Base-by-base conservation (phyloP, 768 basidiomycete species). In the Pisolithus tinctorius region DNA sequence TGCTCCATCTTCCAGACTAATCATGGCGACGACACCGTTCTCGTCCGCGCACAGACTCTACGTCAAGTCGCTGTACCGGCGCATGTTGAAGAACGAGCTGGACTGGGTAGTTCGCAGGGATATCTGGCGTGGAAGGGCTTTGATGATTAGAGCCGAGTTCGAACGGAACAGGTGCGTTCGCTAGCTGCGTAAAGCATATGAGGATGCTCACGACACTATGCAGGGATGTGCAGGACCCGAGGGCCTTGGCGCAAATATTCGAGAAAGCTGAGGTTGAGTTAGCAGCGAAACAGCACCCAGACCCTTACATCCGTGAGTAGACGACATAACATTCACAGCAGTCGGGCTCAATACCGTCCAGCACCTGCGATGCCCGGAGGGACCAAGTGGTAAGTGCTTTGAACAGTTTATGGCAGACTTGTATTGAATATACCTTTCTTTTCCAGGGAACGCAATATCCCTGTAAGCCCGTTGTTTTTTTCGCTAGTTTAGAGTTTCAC, bases 91-190 rank as follows among this genome's bases (percentile, higher is more conserved):
- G 60, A 94, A 96, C 60, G 77, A 88, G 45, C 74, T 95, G 48
- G 85, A 98, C 70, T 98, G 95, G 95, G 83, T 81, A 43, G 75
- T 96, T 57, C 78, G 86, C 51, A 75, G 94, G 49, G 88, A 93
- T 62, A 63, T 91, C 1, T 97, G 92, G 92, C 80, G 94, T 54
- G 77, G 75, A 50, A 80, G 86, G 68, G 93, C 94, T 11, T 69
- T 94, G 60, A 74, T 85, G 67, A 90, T 98, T 57, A 74, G 95
- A 55, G 93, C 93, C 54, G 81, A 91, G 66, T 98, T 98, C 66
- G 95, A 98, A 74, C 72, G 78, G 59, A 93, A 97, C 77, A 81
- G 93, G 91, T 90, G 65, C 47, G 65, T 54, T 45, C 42, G 17
- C 20, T 9, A 13, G 26, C 14, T 6, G 27, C 20, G 27, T 23